phyloP scores from a whole-genome alignment of 331 rosid genomes.

The Saraca asoca region DNA sequence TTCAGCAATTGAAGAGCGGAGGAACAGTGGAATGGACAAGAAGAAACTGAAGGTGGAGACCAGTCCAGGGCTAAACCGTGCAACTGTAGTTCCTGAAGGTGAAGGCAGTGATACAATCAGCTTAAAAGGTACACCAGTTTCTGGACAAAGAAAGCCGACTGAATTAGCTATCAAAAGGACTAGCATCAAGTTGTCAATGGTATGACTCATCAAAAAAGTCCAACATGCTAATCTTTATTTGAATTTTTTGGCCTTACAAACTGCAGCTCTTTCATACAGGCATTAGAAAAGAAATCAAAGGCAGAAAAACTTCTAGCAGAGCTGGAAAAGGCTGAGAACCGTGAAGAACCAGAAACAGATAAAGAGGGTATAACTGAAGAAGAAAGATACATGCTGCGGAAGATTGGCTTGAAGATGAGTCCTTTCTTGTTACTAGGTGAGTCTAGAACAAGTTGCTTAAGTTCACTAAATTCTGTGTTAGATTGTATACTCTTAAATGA shows the following conservation, averaged over 20 bases:
- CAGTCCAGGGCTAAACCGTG: conserved; percentile 36
- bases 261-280: conserved; percentile 56
- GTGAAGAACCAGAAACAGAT: conserved; percentile 68
- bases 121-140: conserved; percentile 35
- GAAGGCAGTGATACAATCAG: conserved; percentile 32
- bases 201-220: conserved; percentile 45
- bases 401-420: conserved; percentile 82
- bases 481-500: conserved; percentile 21
- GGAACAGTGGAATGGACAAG: conserved; percentile 44
- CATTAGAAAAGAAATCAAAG: conserved; percentile 64
- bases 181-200: conserved; percentile 67
- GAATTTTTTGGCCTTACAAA: conserved; percentile 35
- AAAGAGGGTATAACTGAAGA: conserved; percentile 85
- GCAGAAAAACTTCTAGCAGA: conserved; percentile 74
- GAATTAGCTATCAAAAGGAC: conserved; percentile 60
- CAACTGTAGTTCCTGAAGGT: conserved; percentile 37
- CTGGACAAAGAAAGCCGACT: conserved; percentile 39
- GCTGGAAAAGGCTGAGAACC: conserved; percentile 54
- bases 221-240: conserved; percentile 34
- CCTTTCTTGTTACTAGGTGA: conserved; percentile 91
- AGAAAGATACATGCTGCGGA: conserved; percentile 88
- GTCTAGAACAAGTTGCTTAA: conserved; percentile 35
- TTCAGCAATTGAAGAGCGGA: conserved; percentile 79
- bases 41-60: conserved; percentile 43
- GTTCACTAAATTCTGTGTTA: conserved; percentile 23